Evolutionary conservation across 108 stramenopile genomes (phyloP).

Genomic region (Nitzschia sp.): DNA sequence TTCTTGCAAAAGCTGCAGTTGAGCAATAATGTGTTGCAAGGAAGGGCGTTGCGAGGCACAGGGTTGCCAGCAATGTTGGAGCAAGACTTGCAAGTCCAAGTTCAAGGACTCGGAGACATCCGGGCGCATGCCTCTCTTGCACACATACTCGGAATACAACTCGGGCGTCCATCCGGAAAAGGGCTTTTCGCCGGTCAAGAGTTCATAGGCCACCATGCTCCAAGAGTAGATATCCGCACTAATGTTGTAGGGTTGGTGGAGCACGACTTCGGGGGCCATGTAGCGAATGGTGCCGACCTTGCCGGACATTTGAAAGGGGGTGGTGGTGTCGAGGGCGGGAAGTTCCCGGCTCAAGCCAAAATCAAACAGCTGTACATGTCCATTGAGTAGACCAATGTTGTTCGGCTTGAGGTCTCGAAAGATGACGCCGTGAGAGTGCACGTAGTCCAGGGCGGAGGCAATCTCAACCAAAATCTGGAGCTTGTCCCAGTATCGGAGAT

Average conservation of each 20-base stretch:
- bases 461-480: constrained; percentile 42
- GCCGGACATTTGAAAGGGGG: constrained; percentile 54
- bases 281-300: constrained; percentile 68
- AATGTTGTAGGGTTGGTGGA: constrained; percentile 60
- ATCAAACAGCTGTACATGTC: constrained; percentile 78
- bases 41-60: constrained; percentile 44
- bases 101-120: constrained; percentile 43
- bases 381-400: constrained; percentile 49
- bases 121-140: constrained; percentile 39
- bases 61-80: constrained; percentile 57
- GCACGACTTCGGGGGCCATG: constrained; percentile 73
- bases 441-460: constrained; percentile 61
- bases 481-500: constrained; percentile 22
- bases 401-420: constrained; percentile 73
- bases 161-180: constrained; percentile 73
- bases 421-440: constrained; percentile 62
- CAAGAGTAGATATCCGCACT: constrained; percentile 71
- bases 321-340: constrained; percentile 36
- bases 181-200: constrained; percentile 58
- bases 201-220: constrained; percentile 66
- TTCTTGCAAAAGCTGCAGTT: constrained; percentile 12
- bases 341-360: constrained; percentile 83
- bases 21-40: constrained; percentile 43
- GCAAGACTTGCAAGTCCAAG: constrained; percentile 42
- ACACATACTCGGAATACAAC: constrained; percentile 70